These are phyloP conservation scores for Coniella lustricola DNA, from an alignment of 2,329 filamentous ascomycete genomes.

Conservation along the genomic window DNA sequence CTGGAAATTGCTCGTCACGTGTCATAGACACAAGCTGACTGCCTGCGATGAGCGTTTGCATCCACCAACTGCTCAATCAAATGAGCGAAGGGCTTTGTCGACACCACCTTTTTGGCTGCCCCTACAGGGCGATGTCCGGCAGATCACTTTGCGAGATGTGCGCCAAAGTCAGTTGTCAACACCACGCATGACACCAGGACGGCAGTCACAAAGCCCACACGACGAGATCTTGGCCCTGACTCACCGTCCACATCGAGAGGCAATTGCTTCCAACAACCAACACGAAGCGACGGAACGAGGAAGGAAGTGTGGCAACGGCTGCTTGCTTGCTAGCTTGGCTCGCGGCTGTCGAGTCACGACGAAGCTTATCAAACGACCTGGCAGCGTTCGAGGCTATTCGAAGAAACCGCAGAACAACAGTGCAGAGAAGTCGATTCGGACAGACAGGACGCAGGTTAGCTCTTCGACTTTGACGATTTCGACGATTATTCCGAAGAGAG, in stretches of 20 bases:
- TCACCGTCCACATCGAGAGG: too few relatives aligned
- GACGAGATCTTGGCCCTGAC: background rate
- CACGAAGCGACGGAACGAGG: too few relatives aligned
- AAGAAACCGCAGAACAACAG: background rate
- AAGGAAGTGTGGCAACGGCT: too few relatives aligned
- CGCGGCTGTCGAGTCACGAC: too few relatives aligned
- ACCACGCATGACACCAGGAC: background rate
- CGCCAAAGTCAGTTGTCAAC: background rate
- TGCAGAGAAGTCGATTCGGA: background rate
- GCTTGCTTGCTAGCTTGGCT: too few relatives aligned
- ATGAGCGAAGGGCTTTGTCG: constrained; percentile 14
- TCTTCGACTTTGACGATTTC: background rate
- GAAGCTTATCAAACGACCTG: too few relatives aligned
- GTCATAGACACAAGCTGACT: background rate
- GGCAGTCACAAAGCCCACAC: background rate
- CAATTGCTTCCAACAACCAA: too few relatives aligned
- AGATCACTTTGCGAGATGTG: constrained; percentile 12
- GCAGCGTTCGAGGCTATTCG: too few relatives aligned
- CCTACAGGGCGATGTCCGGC: constrained; percentile 8
- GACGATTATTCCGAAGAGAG: too few relatives aligned
- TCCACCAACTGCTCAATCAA: background rate
- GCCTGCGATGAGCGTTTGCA: background rate
- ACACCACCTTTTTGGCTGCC: constrained; percentile 14
- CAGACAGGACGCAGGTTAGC: background rate
- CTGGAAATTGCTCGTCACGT: background rate